These are phyloP conservation scores for Dothideomycetes sp. DNA, from an alignment of 2,329 filamentous ascomycete species.

Conservation along the genomic window DNA sequence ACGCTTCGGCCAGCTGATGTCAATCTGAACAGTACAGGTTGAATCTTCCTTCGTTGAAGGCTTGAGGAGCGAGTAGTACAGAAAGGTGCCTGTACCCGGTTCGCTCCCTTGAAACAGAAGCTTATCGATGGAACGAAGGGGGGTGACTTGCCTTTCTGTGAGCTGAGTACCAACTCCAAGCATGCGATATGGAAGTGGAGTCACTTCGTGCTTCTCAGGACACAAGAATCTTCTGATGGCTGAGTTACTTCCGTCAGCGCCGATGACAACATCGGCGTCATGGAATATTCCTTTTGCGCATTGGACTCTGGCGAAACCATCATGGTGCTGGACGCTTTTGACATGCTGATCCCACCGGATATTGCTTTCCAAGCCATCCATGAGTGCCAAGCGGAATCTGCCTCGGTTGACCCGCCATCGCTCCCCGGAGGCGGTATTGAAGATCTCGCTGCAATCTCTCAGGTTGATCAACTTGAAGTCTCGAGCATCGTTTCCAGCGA, in stretches of 20 bases:
- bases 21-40: not conserved
- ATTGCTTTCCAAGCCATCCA: not conserved
- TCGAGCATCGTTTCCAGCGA: not conserved
- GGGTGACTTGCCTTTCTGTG: not conserved
- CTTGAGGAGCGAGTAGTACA: slow-evolving; percentile 2
- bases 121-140: slow-evolving; percentile 1
- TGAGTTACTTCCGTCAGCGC: not conserved
- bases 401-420: slow-evolving; percentile 2
- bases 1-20: slow-evolving; percentile 3
- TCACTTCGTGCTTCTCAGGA: slow-evolving; percentile 2
- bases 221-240: slow-evolving; percentile 5
- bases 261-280: slow-evolving; percentile 2
- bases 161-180: slow-evolving; percentile 1
- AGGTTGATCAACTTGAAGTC: slow-evolving; percentile 4
- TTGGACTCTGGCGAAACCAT: not conserved
- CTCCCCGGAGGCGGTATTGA: not conserved
- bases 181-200: slow-evolving; percentile 2
- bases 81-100: not conserved
- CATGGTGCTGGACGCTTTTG: not conserved
- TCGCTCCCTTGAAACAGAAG: slow-evolving; percentile 2
- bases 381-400: slow-evolving; percentile 1
- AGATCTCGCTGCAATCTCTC: slow-evolving; percentile 2
- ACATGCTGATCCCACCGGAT: slow-evolving; percentile 1
- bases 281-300: not conserved
- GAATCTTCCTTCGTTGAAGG: not conserved